Conservation (phyloP, 2,329 filamentous ascomycete species). For the Monosporascus sp. region DNA sequence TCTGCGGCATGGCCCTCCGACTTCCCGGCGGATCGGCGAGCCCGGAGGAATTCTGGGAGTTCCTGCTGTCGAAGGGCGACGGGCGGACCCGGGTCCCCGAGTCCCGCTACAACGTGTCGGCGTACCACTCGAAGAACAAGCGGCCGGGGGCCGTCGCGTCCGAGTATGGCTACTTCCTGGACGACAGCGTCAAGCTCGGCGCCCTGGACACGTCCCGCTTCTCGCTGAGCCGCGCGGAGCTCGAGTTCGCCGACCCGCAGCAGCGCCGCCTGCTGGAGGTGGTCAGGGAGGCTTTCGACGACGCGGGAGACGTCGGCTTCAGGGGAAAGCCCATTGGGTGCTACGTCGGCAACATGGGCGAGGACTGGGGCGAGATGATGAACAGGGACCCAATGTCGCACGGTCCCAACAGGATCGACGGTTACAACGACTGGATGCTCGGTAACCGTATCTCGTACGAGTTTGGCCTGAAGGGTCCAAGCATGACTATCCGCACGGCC, state of each 20-base stretch:
- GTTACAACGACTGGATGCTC: slow-evolving; percentile 10
- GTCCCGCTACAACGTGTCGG: slow-evolving; percentile 13
- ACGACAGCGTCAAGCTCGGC: slow-evolving; percentile 19
- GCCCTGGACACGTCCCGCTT: slow-evolving; percentile 24
- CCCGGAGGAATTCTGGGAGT: slow-evolving; percentile 16
- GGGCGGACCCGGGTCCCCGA: slow-evolving; percentile 13
- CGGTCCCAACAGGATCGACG: slow-evolving; percentile 9
- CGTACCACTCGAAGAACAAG: slow-evolving; percentile 5
- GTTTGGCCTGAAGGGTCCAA: slow-evolving; percentile 3
- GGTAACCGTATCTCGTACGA: slow-evolving; percentile 15
- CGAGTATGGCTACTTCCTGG: slow-evolving; percentile 24
- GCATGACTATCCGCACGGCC: slow-evolving; percentile 18
- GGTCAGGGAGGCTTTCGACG: slow-evolving; percentile 27
- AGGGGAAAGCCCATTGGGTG: slow-evolving; percentile 24
- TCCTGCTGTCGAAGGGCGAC: slow-evolving; percentile 15
- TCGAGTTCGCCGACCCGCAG: slow-evolving; percentile 29
- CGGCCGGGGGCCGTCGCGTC: slow-evolving; percentile 6
- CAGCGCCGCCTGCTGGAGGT: slow-evolving; percentile 30
- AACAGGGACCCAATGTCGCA: slow-evolving; percentile 15
- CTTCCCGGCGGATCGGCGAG: slow-evolving; percentile 16
- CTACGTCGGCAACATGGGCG: slow-evolving; percentile 27
- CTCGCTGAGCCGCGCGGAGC: slow-evolving; percentile 18
- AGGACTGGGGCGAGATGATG: slow-evolving; percentile 24
- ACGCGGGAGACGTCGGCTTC: slow-evolving; percentile 24
- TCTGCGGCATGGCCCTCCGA: slow-evolving; percentile 21